These are phyloP conservation scores for Circinella minor DNA, from an alignment of 371 early-diverging fungal genomes.

Conservation along the genomic window DNA sequence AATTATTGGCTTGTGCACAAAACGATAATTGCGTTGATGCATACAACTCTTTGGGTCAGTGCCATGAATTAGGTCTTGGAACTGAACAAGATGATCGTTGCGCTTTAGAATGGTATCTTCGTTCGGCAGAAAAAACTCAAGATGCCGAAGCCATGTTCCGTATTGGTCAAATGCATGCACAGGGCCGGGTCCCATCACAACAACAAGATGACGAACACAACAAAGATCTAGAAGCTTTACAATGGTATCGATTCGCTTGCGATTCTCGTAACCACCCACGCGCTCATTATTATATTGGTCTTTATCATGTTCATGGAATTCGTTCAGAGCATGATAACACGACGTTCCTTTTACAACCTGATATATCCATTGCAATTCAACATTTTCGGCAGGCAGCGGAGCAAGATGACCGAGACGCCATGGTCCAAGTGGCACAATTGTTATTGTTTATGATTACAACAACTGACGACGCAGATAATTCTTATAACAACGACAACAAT, in stretches of 20 bases:
- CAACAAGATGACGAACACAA: conserved; percentile 16
- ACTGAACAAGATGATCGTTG: conserved; percentile 48
- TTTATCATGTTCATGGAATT: conserved; percentile 41
- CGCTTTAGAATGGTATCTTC: conserved; percentile 47
- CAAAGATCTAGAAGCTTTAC: conserved; percentile 37
- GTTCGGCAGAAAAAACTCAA: conserved; percentile 38
- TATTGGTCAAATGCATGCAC: conserved; percentile 44
- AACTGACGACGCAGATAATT: no score
- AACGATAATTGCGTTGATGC: conserved; percentile 38
- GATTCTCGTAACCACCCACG: conserved; percentile 35
- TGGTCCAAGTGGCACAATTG: conserved; percentile 37
- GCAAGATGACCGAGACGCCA: conserved; percentile 38
- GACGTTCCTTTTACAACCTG: conserved; percentile 15
- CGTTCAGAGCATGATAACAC: conserved; percentile 6
- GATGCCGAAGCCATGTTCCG: conserved; percentile 54
- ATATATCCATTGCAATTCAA: conserved; percentile 26
- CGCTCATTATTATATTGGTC: conserved; percentile 38
- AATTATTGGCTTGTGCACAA: conserved; percentile 45
- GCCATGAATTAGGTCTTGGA: conserved; percentile 52
- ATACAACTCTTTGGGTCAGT: conserved; percentile 49
- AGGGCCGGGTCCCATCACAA: conserved; percentile 24
- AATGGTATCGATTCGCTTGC: conserved; percentile 38
- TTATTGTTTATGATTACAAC: conserved; percentile 19
- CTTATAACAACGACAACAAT: not conserved
- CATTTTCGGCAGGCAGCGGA: conserved; percentile 43